Base-by-base conservation (phyloP, 495 filamentous ascomycete species). In the Xylaria bambusicola region DNA sequence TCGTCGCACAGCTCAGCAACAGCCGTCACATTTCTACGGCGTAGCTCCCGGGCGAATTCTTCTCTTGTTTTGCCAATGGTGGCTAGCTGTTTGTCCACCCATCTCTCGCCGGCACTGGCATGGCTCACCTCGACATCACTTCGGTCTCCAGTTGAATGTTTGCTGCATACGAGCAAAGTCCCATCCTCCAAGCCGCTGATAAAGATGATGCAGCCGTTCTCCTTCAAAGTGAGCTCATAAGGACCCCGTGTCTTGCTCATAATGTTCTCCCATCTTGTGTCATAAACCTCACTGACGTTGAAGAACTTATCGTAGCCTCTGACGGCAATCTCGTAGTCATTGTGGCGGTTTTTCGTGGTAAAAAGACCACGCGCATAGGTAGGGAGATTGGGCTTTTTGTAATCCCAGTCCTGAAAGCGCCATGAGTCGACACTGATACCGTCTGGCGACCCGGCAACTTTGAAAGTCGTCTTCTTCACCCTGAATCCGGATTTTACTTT, bases 221-320 rank as follows among this genome's bases (percentile, higher is more conserved):
- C 94, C 74, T 98, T 98, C 60, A 98, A 82, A 53, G 91, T 97
- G 24, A 98, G 79, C 75, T 98, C 95, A 64, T 98, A 98, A 0
- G 94, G 95, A 1, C 90, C 93, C 60, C 84, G 77, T 1, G 94
- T 98, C 44, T 90, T 82, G 7, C 73, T 74, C 65, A 88, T 77
- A 52, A 98, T 89, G 69, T 90, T 91, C 15, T 76, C 67, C 94
- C 95, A 98, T 56, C 84, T 77, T 1, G 94, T 98, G 31, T 85
- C 80, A 12, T 75, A 68, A 2, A 92, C 86, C 72, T 98, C 94
- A 42, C 82, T 82, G 26, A 89, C 79, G 67, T 98, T 98, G 85
- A 98, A 98, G 79, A 98, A 98, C 75, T 98, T 98, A 78, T 98
- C 95, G 74, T 98, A 98, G 33, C 94, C 94, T 56, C 94, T 84